Evolutionary conservation across 805 yeast genomes (phyloP).

Genomic region (Lachancea quebecensis): DNA sequence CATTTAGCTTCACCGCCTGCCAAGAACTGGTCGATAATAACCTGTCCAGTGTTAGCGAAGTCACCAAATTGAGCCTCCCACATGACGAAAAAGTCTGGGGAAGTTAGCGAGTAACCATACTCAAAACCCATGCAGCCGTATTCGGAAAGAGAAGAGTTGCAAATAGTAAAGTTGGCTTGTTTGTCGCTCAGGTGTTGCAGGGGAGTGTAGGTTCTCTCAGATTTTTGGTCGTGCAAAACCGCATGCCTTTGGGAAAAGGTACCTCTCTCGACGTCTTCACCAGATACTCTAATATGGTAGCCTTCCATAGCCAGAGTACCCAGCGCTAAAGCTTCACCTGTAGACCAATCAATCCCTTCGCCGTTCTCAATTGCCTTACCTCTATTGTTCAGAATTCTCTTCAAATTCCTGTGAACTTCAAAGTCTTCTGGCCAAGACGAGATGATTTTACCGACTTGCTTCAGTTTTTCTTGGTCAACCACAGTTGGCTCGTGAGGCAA

Average conservation of each 20-base stretch:
- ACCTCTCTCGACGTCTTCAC: constrained; percentile 99
- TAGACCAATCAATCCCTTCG: constrained; percentile 97
- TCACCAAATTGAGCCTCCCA: constrained; percentile 99
- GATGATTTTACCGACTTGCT: constrained; percentile 69
- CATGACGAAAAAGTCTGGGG: constrained; percentile 93
- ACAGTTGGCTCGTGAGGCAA: constrained; percentile 96
- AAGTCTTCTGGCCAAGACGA: constrained; percentile 83
- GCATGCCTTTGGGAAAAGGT: constrained; percentile 99
- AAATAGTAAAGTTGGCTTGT: constrained; percentile 81
- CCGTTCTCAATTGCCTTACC: constrained; percentile 82
- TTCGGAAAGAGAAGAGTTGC: constrained; percentile 94
- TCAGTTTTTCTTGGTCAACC: constrained; percentile 61
- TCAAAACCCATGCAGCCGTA: constrained; percentile 99
- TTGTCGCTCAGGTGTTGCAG: constrained; percentile 68
- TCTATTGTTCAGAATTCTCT: constrained; percentile 86
- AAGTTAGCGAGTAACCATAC: constrained; percentile 95
- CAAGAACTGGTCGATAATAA: constrained; percentile 91
- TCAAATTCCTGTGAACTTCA: constrained; percentile 88
- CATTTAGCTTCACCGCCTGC: constrained; percentile 97
- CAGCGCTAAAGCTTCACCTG: constrained; percentile 98
- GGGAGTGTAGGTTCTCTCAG: constrained; percentile 80
- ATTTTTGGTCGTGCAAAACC: constrained; percentile 90
- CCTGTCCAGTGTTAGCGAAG: constrained; percentile 99
- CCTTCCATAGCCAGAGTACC: constrained; percentile 92
- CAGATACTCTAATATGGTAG: constrained; percentile 92